Base-by-base conservation (phyloP, 371 early-diverging fungal genomes). In the Apophysomyces variabilis region DNA sequence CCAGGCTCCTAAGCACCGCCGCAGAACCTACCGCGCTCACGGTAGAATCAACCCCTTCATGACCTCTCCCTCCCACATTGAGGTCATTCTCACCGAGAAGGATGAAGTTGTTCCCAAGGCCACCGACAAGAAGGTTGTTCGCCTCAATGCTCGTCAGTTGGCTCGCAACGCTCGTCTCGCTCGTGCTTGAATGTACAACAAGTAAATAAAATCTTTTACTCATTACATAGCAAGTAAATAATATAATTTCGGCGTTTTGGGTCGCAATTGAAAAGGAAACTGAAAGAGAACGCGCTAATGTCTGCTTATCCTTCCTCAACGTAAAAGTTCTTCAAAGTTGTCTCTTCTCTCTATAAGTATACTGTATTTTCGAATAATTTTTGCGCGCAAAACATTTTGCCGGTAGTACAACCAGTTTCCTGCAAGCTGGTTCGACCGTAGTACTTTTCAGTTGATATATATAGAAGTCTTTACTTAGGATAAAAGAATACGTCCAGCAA, bases 1-100 rank as follows among this genome's bases (percentile, higher is more conserved):
- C 91, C 95, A 95, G 82, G 99, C 99, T 71, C 97, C 97, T 81
- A 96, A 96, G 87, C 95, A 95, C 84, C 95, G 98, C 73, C 94
- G 99, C 77, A 89, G 99, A 79, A 96, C 96, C 54, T 97, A 94
- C 93, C 93, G 99, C 85, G 99, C 99, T 72, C 98, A 98, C 90
- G 99, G 99, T 87, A 90, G 99, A 58, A 74, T 74, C 76, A 89
- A 90, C 88, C 82, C 98, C 67, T 99, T 94, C 93, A 94, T 96
- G 94, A 89, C 89, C 80, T 90, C 89, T 79, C 99, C 99, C 54
- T 98, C 94, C 89, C 99, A 99, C 90, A 91, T 99, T 75, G 96
- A 98, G 88, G 83, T 99, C 67, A 92, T 93, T 71, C 87, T 93
- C 72, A 84, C 90, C 62, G 95, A 95, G 86, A 91, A 89, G 80